phyloP scores from a whole-genome alignment of 2,329 filamentous ascomycete genomes.

The Rhinocladiella mackenziei region DNA sequence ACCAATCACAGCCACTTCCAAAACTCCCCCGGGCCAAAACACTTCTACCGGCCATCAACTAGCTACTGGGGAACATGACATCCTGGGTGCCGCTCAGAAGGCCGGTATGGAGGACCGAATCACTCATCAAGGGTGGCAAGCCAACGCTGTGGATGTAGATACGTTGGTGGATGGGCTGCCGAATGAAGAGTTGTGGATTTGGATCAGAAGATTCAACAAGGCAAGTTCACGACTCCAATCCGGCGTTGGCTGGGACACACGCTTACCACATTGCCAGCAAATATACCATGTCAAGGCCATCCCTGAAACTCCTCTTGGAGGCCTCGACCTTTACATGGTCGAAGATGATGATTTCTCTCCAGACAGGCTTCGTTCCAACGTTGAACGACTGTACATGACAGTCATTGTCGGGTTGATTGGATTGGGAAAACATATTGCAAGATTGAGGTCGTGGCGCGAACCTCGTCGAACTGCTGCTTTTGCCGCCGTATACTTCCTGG shows the following conservation, averaged over 20 bases:
- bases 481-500: constrained; percentile 56
- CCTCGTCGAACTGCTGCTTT: constrained; percentile 64
- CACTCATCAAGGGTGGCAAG: constrained; percentile 62
- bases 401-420: constrained; percentile 64
- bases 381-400: constrained; percentile 79
- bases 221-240: constrained; percentile 35
- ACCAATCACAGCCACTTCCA: constrained; percentile 17
- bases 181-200: constrained; percentile 70
- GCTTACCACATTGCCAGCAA: constrained; percentile 47
- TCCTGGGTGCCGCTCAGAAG: constrained; percentile 48
- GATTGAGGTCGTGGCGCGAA: constrained; percentile 77
- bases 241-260: neutral
- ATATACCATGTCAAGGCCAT: constrained; percentile 69
- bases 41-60: constrained; percentile 45
- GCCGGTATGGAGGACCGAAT: constrained; percentile 53
- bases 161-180: constrained; percentile 64
- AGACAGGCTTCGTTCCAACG: constrained; percentile 71
- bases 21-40: constrained; percentile 27
- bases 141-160: constrained; percentile 49
- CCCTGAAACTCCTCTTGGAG: constrained; percentile 56
- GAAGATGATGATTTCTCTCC: constrained; percentile 81
- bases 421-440: constrained; percentile 68
- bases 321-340: constrained; percentile 73
- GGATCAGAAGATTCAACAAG: constrained; percentile 71
- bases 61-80: constrained; percentile 42